These are phyloP conservation scores for Apiospora arundinis DNA, from an alignment of 2,329 filamentous ascomycete genomes.

Conservation along the genomic window DNA sequence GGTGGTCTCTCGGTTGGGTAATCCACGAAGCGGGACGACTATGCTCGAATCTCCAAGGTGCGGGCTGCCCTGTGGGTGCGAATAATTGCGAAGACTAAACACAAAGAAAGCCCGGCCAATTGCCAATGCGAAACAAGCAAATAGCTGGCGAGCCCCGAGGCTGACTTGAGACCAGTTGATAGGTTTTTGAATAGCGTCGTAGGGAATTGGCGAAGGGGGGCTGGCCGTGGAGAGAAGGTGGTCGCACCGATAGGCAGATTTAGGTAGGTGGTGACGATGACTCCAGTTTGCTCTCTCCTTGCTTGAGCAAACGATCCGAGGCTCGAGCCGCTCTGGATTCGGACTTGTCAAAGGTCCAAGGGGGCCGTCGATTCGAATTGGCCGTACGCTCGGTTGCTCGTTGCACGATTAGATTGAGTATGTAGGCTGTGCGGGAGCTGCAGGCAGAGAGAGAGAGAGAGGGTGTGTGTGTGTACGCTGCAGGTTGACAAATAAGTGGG, in stretches of 20 bases:
- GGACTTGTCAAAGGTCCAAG: slow-evolving; percentile 9
- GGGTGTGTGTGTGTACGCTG: slow-evolving; percentile 12
- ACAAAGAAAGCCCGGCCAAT: slow-evolving; percentile 13
- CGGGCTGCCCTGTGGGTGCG: not conserved
- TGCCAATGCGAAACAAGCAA: slow-evolving; percentile 11
- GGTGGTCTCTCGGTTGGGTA: not conserved
- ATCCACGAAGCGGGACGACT: not conserved
- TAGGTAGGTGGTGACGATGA: not conserved
- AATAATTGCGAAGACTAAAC: not conserved
- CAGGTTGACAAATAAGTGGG: slow-evolving; percentile 18
- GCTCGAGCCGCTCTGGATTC: slow-evolving; percentile 9
- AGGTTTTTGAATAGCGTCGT: not conserved
- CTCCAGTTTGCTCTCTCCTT: not conserved
- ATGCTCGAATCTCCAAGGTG: not conserved
- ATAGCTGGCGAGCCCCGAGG: not conserved
- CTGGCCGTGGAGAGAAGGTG: not conserved
- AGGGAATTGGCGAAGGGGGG: not conserved
- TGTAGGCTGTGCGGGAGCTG: slow-evolving; percentile 15
- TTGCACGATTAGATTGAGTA: slow-evolving; percentile 17
- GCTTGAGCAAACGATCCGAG: slow-evolving; percentile 3
- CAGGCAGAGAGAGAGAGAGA: not conserved
- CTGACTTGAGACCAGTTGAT: not conserved
- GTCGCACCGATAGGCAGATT: slow-evolving; percentile 1
- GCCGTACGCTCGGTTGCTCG: slow-evolving; percentile 8
- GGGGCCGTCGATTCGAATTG: slow-evolving; percentile 9